phyloP scores from a whole-genome alignment of 306 rosid genomes.

The Dalbergia cochinchinensis region DNA sequence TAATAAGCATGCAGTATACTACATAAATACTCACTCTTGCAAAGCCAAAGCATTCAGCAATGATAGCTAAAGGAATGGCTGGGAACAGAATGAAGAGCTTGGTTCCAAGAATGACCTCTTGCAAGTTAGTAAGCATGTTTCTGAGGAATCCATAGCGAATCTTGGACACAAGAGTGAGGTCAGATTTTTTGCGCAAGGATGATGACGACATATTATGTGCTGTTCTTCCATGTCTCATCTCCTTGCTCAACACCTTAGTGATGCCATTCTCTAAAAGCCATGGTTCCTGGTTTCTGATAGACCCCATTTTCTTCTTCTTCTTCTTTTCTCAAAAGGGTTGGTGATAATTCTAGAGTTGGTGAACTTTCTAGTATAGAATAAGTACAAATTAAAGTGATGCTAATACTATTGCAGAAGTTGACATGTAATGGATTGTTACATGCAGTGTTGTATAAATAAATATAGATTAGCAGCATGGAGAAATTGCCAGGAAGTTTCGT shows the following conservation, averaged over 20 bases:
- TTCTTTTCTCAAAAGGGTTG: not conserved
- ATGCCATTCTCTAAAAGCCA: slow-evolving; percentile 68
- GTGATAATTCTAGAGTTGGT: not conserved
- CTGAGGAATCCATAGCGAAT: slow-evolving; percentile 50
- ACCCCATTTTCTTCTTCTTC: slow-evolving; percentile 50
- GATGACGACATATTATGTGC: slow-evolving; percentile 86
- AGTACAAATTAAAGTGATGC: not conserved
- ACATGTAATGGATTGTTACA: not conserved
- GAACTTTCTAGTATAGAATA: not conserved
- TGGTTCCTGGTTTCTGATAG: slow-evolving; percentile 31
- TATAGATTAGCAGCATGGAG: not conserved
- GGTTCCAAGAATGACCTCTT: slow-evolving; percentile 80
- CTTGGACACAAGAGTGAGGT: slow-evolving; percentile 62
- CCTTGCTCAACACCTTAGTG: slow-evolving; percentile 55
- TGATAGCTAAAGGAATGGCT: slow-evolving; percentile 70
- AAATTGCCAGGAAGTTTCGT: slow-evolving; percentile 29
- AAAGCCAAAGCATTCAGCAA: slow-evolving; percentile 60
- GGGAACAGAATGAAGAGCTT: slow-evolving; percentile 74
- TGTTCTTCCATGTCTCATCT: slow-evolving; percentile 59
- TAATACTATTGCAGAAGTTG: not conserved
- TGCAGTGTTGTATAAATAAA: no score
- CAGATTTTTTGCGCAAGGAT: slow-evolving; percentile 76
- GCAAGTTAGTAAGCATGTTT: slow-evolving; percentile 57
- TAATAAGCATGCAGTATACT: not conserved
- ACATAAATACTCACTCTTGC: slow-evolving; percentile 55